These are phyloP conservation scores for Candida vartiovaarae DNA, from an alignment of 805 yeast species.

Conservation along the genomic window DNA sequence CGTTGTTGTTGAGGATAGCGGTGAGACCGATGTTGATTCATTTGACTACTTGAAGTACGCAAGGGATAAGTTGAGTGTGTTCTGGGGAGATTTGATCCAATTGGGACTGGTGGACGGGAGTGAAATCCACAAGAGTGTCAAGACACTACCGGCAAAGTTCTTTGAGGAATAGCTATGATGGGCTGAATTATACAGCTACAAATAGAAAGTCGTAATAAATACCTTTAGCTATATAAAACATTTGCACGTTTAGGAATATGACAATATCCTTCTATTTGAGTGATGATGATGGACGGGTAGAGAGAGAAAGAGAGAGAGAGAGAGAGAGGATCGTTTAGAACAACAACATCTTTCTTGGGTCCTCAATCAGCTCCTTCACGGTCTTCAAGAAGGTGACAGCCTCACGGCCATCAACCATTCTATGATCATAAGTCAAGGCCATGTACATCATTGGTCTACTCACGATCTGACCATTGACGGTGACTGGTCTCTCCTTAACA, in stretches of 20 bases:
- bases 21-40: slow-evolving; percentile 41
- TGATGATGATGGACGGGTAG: too few relatives aligned
- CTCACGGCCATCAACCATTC: slow-evolving; percentile 97
- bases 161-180: slow-evolving; percentile 7
- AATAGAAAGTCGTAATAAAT: too few relatives aligned
- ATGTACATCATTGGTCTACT: slow-evolving; percentile 99
- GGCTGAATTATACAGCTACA: too few relatives aligned
- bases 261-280: too few relatives aligned
- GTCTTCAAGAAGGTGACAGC: slow-evolving; percentile 96
- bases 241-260: background rate
- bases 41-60: slow-evolving; percentile 78
- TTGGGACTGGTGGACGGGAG: slow-evolving; percentile 43
- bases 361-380: slow-evolving; percentile 94
- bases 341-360: slow-evolving; percentile 95
- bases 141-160: slow-evolving; percentile 23
- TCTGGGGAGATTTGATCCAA: slow-evolving; percentile 66
- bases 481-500: slow-evolving; percentile 95
- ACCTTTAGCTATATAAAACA: background rate
- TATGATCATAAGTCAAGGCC: slow-evolving; percentile 97
- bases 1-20: slow-evolving; percentile 22
- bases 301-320: too few relatives aligned
- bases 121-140: slow-evolving; percentile 29
- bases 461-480: slow-evolving; percentile 91
- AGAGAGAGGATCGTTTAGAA: slow-evolving; percentile 18
- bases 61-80: slow-evolving; percentile 62